Conservation (phyloP, 768 basidiomycete species). For the Clathrus columnatus region DNA sequence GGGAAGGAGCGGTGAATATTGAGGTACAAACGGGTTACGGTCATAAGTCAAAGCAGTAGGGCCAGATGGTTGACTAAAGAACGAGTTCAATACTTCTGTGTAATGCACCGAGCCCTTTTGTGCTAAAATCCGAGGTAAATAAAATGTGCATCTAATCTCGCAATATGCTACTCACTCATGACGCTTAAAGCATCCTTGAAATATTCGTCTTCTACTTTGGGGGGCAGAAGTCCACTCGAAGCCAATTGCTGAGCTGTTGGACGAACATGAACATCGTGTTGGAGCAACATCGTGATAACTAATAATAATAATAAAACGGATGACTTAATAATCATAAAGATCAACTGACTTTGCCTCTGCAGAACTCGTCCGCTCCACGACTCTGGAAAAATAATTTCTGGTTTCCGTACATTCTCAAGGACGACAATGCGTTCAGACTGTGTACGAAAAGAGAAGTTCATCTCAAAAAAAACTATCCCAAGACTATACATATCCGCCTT, state of each 20-base stretch:
- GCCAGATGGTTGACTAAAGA: slow-evolving; percentile 68
- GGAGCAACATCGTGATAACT: slow-evolving; percentile 77
- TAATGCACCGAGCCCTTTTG: slow-evolving; percentile 77
- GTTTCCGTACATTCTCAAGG: slow-evolving; percentile 68
- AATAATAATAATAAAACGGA: not conserved
- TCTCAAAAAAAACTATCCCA: slow-evolving; percentile 95
- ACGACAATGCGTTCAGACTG: slow-evolving; percentile 78
- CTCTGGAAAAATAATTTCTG: slow-evolving; percentile 65
- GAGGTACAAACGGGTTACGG: slow-evolving; percentile 53
- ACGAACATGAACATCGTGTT: slow-evolving; percentile 70
- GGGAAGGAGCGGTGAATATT: slow-evolving; percentile 61
- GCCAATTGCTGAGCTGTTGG: slow-evolving; percentile 80
- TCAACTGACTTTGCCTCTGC: slow-evolving; percentile 59
- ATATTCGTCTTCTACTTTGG: slow-evolving; percentile 73
- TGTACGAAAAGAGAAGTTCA: slow-evolving; percentile 82
- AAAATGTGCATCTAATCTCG: no score
- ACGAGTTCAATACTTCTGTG: slow-evolving; percentile 63
- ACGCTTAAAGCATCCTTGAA: slow-evolving; percentile 70
- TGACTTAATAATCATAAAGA: not conserved
- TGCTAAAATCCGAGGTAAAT: slow-evolving; percentile 30
- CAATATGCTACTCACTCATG: slow-evolving; percentile 47
- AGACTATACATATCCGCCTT: slow-evolving; percentile 95
- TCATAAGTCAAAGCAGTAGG: slow-evolving; percentile 61
- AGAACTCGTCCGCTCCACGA: slow-evolving; percentile 60
- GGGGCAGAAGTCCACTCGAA: slow-evolving; percentile 68